Evolutionary conservation across 2,329 filamentous ascomycete species (phyloP), one percentile per base, ranked within the genome.

Genomic region (Emydomyces testavorans): DNA sequence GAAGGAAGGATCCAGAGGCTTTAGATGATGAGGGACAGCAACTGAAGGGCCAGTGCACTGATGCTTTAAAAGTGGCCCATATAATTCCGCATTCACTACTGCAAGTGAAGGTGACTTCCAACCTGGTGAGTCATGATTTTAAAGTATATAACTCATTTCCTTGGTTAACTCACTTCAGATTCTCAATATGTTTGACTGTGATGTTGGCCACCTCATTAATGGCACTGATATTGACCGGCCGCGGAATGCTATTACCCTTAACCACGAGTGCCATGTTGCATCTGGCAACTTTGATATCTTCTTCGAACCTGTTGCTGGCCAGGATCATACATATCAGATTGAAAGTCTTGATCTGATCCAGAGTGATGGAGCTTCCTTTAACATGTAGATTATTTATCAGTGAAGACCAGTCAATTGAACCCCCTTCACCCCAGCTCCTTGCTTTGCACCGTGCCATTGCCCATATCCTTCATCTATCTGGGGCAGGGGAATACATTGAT

Each of bases 101-200:
- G 48, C 43, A 46, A 36, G 24, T 24, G 23, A 28, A 49, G 23
- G 47, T 32, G 15, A 47, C 48, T 29, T 36, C 34, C 13, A 42
- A 57, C 34, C 43, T 56, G 48, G 55, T 53, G 52, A 32, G 50
- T 37, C 34, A 23, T 15, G n/a, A n/a, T n/a, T n/a, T n/a, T n/a
- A n/a, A n/a, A n/a, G 16, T 18, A n/a, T 15, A 20, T 26, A 35
- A 20, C 15, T 37, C 24, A 11, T 5, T 18, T 18, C 34, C 34
- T 18, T 36, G n/a, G 34, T 13, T 36, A 20, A 36, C 16, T 13
- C 64, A 10, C 54, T 70, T 10, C 51, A 53, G 23, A 61, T 69
- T 36, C 60, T 69, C 3, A 65, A 69, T 23, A 69, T 69, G 64
- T 67, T 70, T 51, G 67, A 71, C 51, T 50, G 32, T 29, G 63